Percentiles rank a stretch among this genome's conserved stretches.
Evolutionary conservation across 2,329 filamentous ascomycete genomes (phyloP).

Genomic region (Claviceps paspali): DNA sequence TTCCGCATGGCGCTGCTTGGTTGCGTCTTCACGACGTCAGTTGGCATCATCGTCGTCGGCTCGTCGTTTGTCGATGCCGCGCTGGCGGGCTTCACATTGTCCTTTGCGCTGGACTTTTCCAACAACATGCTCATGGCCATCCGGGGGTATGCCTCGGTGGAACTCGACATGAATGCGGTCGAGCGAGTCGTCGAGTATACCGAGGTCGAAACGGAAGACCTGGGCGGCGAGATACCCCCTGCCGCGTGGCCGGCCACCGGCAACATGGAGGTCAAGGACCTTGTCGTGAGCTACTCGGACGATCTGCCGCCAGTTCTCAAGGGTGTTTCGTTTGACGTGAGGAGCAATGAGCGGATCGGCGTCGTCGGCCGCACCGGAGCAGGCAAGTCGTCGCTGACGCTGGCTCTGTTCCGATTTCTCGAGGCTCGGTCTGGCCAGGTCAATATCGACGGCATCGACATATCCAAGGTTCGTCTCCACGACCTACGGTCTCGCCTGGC

Average conservation of each 20-base stretch:
- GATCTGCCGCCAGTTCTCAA: slow-evolving; percentile 58
- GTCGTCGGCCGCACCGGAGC: slow-evolving; percentile 66
- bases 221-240: slow-evolving; percentile 44
- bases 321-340: slow-evolving; percentile 50
- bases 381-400: slow-evolving; percentile 60
- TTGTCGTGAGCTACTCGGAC: slow-evolving; percentile 56
- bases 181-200: slow-evolving; percentile 66
- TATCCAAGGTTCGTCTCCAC: slow-evolving; percentile 54
- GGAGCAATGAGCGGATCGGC: slow-evolving; percentile 55
- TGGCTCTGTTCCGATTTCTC: slow-evolving; percentile 65
- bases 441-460: slow-evolving; percentile 58
- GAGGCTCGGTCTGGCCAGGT: slow-evolving; percentile 52
- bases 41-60: slow-evolving; percentile 48
- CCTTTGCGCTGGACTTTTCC: slow-evolving; percentile 58
- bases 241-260: slow-evolving; percentile 65
- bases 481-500: slow-evolving; percentile 58
- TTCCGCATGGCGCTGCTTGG: slow-evolving; percentile 58
- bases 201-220: slow-evolving; percentile 50
- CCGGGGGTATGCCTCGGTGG: slow-evolving; percentile 52
- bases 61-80: slow-evolving; percentile 49
- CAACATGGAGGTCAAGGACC: slow-evolving; percentile 53
- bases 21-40: slow-evolving; percentile 49
- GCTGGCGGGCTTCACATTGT: slow-evolving; percentile 60
- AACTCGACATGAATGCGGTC: slow-evolving; percentile 65
- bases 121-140: slow-evolving; percentile 49